These are phyloP conservation scores for Lineolata rhizophorae DNA, from an alignment of 495 filamentous ascomycete genomes.

Conservation along the genomic window DNA sequence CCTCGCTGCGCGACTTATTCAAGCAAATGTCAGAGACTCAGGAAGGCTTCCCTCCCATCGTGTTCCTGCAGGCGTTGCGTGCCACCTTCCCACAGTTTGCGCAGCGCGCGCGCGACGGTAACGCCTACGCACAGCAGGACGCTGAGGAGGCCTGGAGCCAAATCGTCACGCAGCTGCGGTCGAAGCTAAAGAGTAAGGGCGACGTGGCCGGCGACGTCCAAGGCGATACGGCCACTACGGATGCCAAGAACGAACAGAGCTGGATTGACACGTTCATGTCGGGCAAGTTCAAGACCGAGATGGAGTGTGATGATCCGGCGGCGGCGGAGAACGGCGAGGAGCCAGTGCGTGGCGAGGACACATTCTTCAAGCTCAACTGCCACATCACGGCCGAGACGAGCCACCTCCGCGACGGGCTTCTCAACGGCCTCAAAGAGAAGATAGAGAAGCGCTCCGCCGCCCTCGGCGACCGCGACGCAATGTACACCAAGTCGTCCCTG, in stretches of 20 bases:
- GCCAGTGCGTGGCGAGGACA: conserved; percentile 38
- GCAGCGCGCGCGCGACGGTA: conserved; percentile 56
- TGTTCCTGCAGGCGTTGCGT: conserved; percentile 68
- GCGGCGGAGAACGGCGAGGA: conserved; percentile 59
- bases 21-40: conserved; percentile 87
- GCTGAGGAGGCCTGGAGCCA: conserved; percentile 98
- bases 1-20: conserved; percentile 67
- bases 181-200: conserved; percentile 50
- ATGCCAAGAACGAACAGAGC: conserved; percentile 16
- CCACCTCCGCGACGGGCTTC: conserved; percentile 71
- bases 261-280: conserved; percentile 84
- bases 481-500: conserved; percentile 75
- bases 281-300: conserved; percentile 51
- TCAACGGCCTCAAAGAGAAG: conserved; percentile 62
- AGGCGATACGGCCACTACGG: conserved; percentile 17
- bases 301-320: conserved; percentile 64
- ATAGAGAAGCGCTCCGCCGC: conserved; percentile 70
- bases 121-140: conserved; percentile 86
- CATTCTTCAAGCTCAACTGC: conserved; percentile 85
- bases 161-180: conserved; percentile 66
- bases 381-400: conserved; percentile 74
- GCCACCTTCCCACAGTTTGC: conserved; percentile 82
- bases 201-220: conserved; percentile 14
- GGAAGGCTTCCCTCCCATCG: conserved; percentile 61
- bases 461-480: conserved; percentile 44